Evolutionary conservation across 1,284 basidiomycete genomes (phyloP).

Genomic region (Microbotryomycetes sp.): DNA sequence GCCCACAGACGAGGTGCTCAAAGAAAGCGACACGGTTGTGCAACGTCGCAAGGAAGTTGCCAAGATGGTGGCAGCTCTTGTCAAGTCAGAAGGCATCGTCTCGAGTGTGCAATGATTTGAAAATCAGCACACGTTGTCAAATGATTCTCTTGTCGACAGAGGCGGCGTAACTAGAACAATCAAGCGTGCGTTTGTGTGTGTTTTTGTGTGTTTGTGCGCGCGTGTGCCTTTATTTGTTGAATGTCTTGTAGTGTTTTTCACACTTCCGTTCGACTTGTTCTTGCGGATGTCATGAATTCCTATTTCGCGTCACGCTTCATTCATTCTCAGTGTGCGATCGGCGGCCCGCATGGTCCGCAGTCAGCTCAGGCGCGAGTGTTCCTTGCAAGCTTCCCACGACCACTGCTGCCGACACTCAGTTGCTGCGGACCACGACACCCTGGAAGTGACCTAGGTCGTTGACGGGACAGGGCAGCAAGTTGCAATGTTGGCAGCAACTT

Average conservation of each 20-base stretch:
- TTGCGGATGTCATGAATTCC: too few relatives aligned
- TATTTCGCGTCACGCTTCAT: too few relatives aligned
- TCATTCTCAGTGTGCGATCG: too few relatives aligned
- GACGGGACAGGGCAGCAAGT: neutral
- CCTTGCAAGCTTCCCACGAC: too few relatives aligned
- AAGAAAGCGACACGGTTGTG: constrained; percentile 68
- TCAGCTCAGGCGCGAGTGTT: too few relatives aligned
- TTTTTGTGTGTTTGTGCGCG: neutral
- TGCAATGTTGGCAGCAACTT: neutral
- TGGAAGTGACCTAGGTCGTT: too few relatives aligned
- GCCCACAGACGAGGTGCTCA: constrained; percentile 72
- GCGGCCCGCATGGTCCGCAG: too few relatives aligned
- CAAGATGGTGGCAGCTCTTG: constrained; percentile 78
- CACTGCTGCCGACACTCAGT: too few relatives aligned
- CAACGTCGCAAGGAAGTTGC: constrained; percentile 78
- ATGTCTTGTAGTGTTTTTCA: too few relatives aligned
- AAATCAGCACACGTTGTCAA: too few relatives aligned
- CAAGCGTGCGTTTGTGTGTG: neutral
- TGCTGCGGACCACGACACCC: too few relatives aligned
- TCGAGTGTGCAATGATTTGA: constrained; percentile 27
- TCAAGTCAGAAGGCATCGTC: constrained; percentile 75
- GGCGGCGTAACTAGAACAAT: neutral
- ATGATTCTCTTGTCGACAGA: neutral
- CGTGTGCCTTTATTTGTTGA: neutral
- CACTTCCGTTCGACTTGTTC: too few relatives aligned